Evolutionary conservation across 1,284 basidiomycete species (phyloP), one percentile per base, ranked within the genome.

Genomic region (Ustilago tritici): DNA sequence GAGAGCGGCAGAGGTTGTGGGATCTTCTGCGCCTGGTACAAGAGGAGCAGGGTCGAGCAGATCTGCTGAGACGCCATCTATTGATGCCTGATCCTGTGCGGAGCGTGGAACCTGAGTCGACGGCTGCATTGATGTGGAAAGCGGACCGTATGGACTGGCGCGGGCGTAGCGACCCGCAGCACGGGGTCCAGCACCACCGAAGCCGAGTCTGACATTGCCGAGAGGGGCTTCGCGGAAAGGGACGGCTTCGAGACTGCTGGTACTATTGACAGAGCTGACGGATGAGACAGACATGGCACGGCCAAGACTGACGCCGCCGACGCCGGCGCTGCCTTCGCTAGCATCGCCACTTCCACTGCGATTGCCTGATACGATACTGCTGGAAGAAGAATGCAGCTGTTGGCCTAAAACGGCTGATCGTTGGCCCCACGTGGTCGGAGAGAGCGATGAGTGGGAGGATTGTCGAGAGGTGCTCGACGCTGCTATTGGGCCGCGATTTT

Each of bases 141-240:
- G 63, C 23, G 66, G 35, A 14, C 66, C 66, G 19, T 65, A 69
- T 8, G 58, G 71, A 8, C 43, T 41, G 28, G 19, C 52, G 46
- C 71, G 71, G n/a, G 58, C 55, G 19, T 57, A 61, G n/a, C 71
- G 71, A 8, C 50, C 61, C 34, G 56, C 56, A 14, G 54, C 54
- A 34, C 72, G 63, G 31, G 54, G 31, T 9, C 36, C 64, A 36
- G 54, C 35, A 8, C 71, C 67, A 19, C 76, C 78, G 17, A 79
- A 82, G 40, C 79, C 74, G 3, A 70, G 61, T 7, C 82, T 60
- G 53, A 78, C 70, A 49, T 85, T 85, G n/a, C 84, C 84, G 11
- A 80, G 63, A 15, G 84, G 84, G 12, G 83, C 83, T 34, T 81
- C 76, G 11, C 84, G 80, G 47, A 85, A 85, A 11, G 84, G 84